Evolutionary conservation across 2,329 filamentous ascomycete species (phyloP).

Genomic region (Domatiomyces globalis): DNA sequence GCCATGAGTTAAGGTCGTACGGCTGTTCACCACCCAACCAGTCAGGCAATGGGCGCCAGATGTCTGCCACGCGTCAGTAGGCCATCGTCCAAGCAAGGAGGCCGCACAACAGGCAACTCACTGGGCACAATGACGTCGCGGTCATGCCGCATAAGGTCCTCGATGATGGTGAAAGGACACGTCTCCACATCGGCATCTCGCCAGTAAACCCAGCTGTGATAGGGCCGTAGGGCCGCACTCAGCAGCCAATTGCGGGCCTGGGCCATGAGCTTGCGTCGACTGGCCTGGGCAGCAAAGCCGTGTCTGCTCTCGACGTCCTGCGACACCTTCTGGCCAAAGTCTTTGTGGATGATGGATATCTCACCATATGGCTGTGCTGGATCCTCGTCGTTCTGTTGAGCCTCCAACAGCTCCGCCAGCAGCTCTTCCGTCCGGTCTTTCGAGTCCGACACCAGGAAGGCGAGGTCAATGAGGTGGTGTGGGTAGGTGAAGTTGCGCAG

Average conservation of each 20-base stretch:
- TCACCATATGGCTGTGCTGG: constrained; percentile 78
- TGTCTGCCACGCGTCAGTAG: constrained; percentile 44
- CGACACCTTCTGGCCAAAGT: constrained; percentile 94
- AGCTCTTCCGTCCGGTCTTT: constrained; percentile 77
- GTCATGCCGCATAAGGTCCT: constrained; percentile 97
- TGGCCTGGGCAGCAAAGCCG: constrained; percentile 90
- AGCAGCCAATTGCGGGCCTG: constrained; percentile 95
- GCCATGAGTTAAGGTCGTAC: constrained; percentile 97
- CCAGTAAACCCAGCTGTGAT: constrained; percentile 99
- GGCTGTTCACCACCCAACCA: constrained; percentile 98
- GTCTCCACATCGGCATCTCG: constrained; percentile 97
- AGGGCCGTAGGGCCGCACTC: constrained; percentile 80
- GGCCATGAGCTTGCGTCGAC: constrained; percentile 89
- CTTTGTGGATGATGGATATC: constrained; percentile 95
- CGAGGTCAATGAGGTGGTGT: constrained; percentile 88
- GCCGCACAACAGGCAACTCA: constrained; percentile 39
- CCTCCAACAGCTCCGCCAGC: constrained; percentile 59
- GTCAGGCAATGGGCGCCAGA: constrained; percentile 95
- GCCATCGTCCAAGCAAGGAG: neutral
- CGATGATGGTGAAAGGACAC: constrained; percentile 87
- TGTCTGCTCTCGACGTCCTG: constrained; percentile 96
- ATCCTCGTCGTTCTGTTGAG: constrained; percentile 66
- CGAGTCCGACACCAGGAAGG: constrained; percentile 93
- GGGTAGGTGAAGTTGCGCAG: constrained; percentile 93
- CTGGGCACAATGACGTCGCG: constrained; percentile 98